Evolutionary conservation across 768 basidiomycete species (phyloP).

Genomic region (Naganishia antarctica): DNA sequence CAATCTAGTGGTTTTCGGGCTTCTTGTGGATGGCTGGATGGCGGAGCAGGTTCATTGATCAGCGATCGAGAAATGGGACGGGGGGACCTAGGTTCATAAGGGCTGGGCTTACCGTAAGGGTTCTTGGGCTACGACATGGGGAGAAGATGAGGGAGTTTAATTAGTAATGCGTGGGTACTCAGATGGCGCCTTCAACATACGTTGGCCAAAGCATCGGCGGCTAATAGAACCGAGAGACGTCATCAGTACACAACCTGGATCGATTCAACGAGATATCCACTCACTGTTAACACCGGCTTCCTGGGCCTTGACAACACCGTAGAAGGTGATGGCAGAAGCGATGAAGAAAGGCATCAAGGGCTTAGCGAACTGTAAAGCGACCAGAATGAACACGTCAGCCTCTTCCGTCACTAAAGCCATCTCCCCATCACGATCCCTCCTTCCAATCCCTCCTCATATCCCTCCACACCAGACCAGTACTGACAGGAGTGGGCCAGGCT

Average conservation of each 20-base stretch:
- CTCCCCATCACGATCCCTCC: background rate
- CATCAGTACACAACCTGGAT: background rate
- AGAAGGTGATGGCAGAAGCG: conserved; percentile 37
- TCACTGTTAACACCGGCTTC: conserved; percentile 40
- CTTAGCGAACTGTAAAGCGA: conserved; percentile 40
- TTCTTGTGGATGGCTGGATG: conserved; percentile 16
- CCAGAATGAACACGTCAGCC: background rate
- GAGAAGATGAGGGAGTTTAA: background rate
- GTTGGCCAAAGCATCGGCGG: conserved; percentile 40
- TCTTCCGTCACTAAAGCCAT: too few species aligned
- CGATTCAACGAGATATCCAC: conserved; percentile 17
- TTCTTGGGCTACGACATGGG: conserved; percentile 37
- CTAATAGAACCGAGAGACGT: conserved; percentile 19
- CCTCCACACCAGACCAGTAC: conserved; percentile 19
- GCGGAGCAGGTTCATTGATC: background rate
- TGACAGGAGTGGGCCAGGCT: conserved; percentile 48
- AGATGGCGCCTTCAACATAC: conserved; percentile 13
- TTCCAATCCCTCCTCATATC: background rate
- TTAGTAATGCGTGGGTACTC: background rate
- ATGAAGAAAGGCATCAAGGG: conserved; percentile 47
- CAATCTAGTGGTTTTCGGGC: conserved; percentile 13
- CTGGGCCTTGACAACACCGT: conserved; percentile 42
- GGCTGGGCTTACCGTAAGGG: conserved; percentile 38
- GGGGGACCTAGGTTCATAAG: background rate
- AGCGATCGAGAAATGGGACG: background rate